These are phyloP conservation scores for Exophiala dermatitidis DNA, from an alignment of 2,329 filamentous ascomycete species.

Conservation along the genomic window DNA sequence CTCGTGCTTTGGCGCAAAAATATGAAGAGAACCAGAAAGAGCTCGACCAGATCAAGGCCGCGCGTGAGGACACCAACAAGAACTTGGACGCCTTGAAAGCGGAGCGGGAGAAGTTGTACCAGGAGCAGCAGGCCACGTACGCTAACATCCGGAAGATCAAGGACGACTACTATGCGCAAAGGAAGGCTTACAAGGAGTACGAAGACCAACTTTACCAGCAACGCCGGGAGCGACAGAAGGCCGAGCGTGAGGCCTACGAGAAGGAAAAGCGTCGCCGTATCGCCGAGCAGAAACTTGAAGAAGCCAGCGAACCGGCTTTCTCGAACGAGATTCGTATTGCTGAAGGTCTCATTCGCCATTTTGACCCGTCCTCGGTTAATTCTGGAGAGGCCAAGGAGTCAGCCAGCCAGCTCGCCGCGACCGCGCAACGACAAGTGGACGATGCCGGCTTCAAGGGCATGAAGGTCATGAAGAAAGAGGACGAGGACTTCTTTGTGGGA, in stretches of 20 bases:
- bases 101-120: slow-evolving; percentile 74
- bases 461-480: slow-evolving; percentile 76
- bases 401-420: slow-evolving; percentile 57
- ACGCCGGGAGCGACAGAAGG: slow-evolving; percentile 67
- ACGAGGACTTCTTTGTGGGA: slow-evolving; percentile 74
- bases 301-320: slow-evolving; percentile 66
- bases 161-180: slow-evolving; percentile 76
- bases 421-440: slow-evolving; percentile 76
- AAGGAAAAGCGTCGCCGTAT: slow-evolving; percentile 46
- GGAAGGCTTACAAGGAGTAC: slow-evolving; percentile 73
- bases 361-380: slow-evolving; percentile 71
- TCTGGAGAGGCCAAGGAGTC: slow-evolving; percentile 45
- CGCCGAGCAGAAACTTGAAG: slow-evolving; percentile 48
- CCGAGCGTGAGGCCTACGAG: slow-evolving; percentile 59
- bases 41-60: slow-evolving; percentile 80
- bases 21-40: slow-evolving; percentile 82
- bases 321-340: slow-evolving; percentile 85
- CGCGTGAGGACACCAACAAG: slow-evolving; percentile 88
- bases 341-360: slow-evolving; percentile 80
- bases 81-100: slow-evolving; percentile 76
- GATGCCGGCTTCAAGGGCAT: slow-evolving; percentile 78
- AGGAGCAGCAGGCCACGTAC: slow-evolving; percentile 81
- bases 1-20: slow-evolving; percentile 76
- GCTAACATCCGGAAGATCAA: slow-evolving; percentile 75
- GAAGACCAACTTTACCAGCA: slow-evolving; percentile 76